phyloP scores from a whole-genome alignment of 1,284 basidiomycete species.

The Austroboletus niveus region DNA sequence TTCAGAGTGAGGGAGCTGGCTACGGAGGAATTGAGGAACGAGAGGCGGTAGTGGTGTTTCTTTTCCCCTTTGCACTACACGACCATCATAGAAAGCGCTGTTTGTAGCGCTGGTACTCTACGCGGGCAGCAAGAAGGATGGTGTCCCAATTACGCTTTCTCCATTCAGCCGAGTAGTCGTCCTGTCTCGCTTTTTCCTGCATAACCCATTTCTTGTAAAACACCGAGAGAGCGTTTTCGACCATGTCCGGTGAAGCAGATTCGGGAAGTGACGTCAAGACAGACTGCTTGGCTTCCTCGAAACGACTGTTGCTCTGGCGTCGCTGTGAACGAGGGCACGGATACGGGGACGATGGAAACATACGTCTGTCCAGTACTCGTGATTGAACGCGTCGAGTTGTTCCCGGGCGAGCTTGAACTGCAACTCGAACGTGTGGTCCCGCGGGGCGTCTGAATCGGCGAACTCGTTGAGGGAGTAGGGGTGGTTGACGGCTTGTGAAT shows the following conservation, averaged over 20 bases:
- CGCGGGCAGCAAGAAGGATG: slow-evolving; percentile 52
- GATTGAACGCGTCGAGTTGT: slow-evolving; percentile 68
- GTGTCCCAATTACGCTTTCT: slow-evolving; percentile 53
- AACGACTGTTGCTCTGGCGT: slow-evolving; percentile 67
- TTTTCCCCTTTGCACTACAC: not conserved
- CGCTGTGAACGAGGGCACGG: slow-evolving; percentile 1
- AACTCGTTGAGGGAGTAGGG: slow-evolving; percentile 77
- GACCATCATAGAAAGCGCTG: slow-evolving; percentile 17
- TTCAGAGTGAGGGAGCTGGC: slow-evolving; percentile 61
- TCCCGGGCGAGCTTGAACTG: slow-evolving; percentile 68
- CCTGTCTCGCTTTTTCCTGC: slow-evolving; percentile 58
- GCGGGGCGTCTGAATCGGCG: slow-evolving; percentile 29
- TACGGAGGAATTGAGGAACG: slow-evolving; percentile 40
- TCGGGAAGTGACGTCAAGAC: slow-evolving; percentile 57
- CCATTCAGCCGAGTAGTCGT: slow-evolving; percentile 63
- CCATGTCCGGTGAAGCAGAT: slow-evolving; percentile 47
- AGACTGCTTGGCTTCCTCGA: slow-evolving; percentile 60
- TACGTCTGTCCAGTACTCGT: slow-evolving; percentile 75
- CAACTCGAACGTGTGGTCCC: slow-evolving; percentile 48
- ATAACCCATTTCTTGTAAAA: slow-evolving; percentile 72
- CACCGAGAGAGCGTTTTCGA: slow-evolving; percentile 62
- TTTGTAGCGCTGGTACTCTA: slow-evolving; percentile 45
- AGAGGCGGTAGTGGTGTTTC: slow-evolving; percentile 12
- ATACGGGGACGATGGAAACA: slow-evolving; percentile 26
- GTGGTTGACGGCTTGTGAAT: slow-evolving; percentile 38